A percentile compares a stretch with the other conserved stretches of the same genome.
These are phyloP conservation scores for Fusarium haematococcum DNA, from an alignment of 2,329 filamentous ascomycete species.

Conservation along the genomic window DNA sequence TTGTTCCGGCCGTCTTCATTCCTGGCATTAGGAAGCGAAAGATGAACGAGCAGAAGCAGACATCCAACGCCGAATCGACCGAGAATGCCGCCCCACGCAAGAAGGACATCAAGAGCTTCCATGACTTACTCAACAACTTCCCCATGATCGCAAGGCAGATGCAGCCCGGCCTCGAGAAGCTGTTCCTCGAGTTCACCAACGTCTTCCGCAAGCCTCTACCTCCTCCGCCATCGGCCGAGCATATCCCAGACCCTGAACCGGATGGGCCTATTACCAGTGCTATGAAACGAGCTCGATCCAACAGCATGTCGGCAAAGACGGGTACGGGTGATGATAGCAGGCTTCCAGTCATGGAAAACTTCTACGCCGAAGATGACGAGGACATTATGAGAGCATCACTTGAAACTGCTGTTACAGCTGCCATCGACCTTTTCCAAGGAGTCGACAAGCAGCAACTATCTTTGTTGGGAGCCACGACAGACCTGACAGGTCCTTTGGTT, in stretches of 20 bases:
- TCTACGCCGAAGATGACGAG: slow-evolving; percentile 90
- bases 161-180: slow-evolving; percentile 88
- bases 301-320: slow-evolving; percentile 55
- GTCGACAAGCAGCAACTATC: slow-evolving; percentile 97
- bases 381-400: slow-evolving; percentile 88
- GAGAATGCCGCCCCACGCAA: slow-evolving; percentile 68
- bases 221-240: slow-evolving; percentile 73
- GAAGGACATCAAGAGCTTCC: slow-evolving; percentile 92
- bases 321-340: slow-evolving; percentile 49
- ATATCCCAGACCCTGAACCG: slow-evolving; percentile 69
- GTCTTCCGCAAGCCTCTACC: slow-evolving; percentile 89
- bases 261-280: slow-evolving; percentile 68
- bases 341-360: slow-evolving; percentile 68
- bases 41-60: slow-evolving; percentile 52
- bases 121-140: slow-evolving; percentile 89
- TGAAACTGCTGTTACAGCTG: slow-evolving; percentile 91
- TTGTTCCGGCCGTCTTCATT: slow-evolving; percentile 73
- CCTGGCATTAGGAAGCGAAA: slow-evolving; percentile 56
- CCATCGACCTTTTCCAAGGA: slow-evolving; percentile 94
- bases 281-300: slow-evolving; percentile 66
- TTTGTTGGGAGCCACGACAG: slow-evolving; percentile 89
- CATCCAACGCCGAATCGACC: slow-evolving; percentile 52
- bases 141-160: slow-evolving; percentile 97
- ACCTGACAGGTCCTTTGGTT: slow-evolving; percentile 90
- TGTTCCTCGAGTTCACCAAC: slow-evolving; percentile 89